Base-by-base conservation (phyloP, 78 protist species). In the Dictyostelium capitatum region DNA sequence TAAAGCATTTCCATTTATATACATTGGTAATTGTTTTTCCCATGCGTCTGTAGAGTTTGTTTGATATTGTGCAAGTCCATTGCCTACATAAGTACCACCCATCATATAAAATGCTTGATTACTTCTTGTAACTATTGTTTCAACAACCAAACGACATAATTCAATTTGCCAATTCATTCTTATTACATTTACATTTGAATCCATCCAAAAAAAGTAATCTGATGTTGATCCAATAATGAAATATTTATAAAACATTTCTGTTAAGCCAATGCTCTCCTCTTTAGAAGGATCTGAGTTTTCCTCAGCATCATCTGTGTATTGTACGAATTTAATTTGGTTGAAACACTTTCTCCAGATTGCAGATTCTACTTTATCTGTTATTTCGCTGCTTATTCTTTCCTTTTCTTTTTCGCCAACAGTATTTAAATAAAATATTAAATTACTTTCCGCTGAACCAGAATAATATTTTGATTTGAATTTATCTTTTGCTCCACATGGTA, bases 1-100 rank as follows among this genome's bases (percentile, higher is more conserved):
- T 19, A 59, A 8, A n/a, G 69, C 69, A 59, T 59, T 59, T 59
- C 25, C 69, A 59, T 59, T 59, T 19, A 59, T 59, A 59, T 59
- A 19, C 1, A 17, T 7, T n/a, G 19, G 28, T n/a, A 17, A 7
- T n/a, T 10, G 19, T n/a, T 10, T 19, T n/a, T 7, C 19, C 11
- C 28, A 19, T 59, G 11, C 69, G 0, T 19, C 28, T 15, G 20
- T 6, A 7, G 1, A 19, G 19, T 15, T 15, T 6, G 3, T 59
- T 17, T 59, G 19, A 59, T n/a, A 19, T 7, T 19, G 69, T 15
- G 28, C 28, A 37, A 37, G 43, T 3, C 43, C 43, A 37, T 37
- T 37, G 2, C 43, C 43, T 37, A 37, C 43, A 37, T 37, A 37
- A 59, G 2, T 59, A 19, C 69, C 19, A 1, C 69, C 69, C 69